phyloP scores from a whole-genome alignment of 2,329 filamentous ascomycete genomes.

The Paecilomyces sp. region DNA sequence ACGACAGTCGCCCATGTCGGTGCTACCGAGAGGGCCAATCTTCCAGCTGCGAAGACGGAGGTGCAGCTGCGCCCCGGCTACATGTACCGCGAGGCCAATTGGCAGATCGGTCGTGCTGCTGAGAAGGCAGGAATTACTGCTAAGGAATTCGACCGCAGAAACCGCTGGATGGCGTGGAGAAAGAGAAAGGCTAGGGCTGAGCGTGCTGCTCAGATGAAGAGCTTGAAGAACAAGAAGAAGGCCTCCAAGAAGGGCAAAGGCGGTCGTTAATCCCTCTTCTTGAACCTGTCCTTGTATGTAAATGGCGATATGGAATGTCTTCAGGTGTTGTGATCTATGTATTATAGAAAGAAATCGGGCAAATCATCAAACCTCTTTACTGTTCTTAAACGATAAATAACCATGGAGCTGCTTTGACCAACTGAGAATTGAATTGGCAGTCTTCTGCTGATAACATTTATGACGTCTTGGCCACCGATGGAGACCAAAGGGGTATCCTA shows the following conservation, averaged over 20 bases:
- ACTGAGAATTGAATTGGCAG: background rate
- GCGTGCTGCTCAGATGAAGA: conserved; percentile 47
- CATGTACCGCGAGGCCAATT: conserved; percentile 60
- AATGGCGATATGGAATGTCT: conserved; percentile 17
- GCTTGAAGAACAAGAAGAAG: conserved; percentile 43
- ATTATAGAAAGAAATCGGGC: conserved; percentile 22
- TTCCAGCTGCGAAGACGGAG: conserved; percentile 18
- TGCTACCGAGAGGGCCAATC: conserved; percentile 1
- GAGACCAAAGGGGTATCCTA: background rate
- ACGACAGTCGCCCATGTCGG: conserved; percentile 16
- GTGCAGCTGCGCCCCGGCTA: conserved; percentile 48
- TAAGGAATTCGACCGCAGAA: conserved; percentile 48
- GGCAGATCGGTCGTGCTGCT: conserved; percentile 58
- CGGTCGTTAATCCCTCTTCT: conserved; percentile 14
- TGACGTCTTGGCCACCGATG: background rate
- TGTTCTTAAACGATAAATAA: background rate
- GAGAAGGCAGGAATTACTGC: conserved; percentile 54
- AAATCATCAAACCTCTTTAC: background rate
- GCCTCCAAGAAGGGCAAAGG: conserved; percentile 28
- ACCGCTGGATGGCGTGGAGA: conserved; percentile 60
- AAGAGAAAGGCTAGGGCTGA: conserved; percentile 48
- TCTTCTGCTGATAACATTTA: background rate
- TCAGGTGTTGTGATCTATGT: conserved; percentile 21
- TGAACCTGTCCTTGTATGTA: conserved; percentile 7
- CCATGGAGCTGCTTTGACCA: conserved; percentile 2